These are phyloP conservation scores for Lyophyllum atratum DNA, from an alignment of 768 basidiomycete genomes.

Conservation along the genomic window DNA sequence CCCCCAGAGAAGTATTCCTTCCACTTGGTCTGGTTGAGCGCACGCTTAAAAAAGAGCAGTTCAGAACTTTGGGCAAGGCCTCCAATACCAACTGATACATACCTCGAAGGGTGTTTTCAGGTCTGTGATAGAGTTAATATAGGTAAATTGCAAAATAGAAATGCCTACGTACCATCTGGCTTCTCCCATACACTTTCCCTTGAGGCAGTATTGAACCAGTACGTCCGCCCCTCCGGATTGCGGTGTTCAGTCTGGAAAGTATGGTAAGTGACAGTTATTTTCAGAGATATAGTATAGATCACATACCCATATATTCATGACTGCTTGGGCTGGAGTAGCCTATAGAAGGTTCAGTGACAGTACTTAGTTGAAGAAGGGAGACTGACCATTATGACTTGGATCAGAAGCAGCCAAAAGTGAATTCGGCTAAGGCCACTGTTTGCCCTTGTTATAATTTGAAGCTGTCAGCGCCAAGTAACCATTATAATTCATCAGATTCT, in stretches of 20 bases:
- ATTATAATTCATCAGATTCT: not conserved
- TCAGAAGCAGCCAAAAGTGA: not conserved
- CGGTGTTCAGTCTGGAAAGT: constrained; percentile 81
- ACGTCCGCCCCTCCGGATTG: constrained; percentile 95
- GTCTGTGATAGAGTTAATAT: constrained; percentile 42
- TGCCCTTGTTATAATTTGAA: constrained; percentile 11
- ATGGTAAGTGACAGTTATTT: not conserved
- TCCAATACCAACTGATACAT: constrained; percentile 18
- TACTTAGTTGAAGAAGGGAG: not conserved
- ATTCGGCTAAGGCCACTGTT: not conserved
- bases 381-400: constrained; percentile 9
- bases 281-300: not conserved
- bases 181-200: constrained; percentile 98
- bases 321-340: constrained; percentile 12
- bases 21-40: constrained; percentile 90
- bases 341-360: constrained; percentile 1
- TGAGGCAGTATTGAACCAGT: constrained; percentile 92
- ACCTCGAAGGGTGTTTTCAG: constrained; percentile 94
- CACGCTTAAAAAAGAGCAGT: constrained; percentile 52
- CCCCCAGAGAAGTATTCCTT: constrained; percentile 95
- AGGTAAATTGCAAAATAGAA: not conserved
- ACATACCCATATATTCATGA: constrained; percentile 39
- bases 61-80: constrained; percentile 8
- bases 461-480: not conserved
- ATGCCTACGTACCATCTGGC: constrained; percentile 70